phyloP scores from a whole-genome alignment of 306 rosid genomes.

The Rosa rugosa region DNA sequence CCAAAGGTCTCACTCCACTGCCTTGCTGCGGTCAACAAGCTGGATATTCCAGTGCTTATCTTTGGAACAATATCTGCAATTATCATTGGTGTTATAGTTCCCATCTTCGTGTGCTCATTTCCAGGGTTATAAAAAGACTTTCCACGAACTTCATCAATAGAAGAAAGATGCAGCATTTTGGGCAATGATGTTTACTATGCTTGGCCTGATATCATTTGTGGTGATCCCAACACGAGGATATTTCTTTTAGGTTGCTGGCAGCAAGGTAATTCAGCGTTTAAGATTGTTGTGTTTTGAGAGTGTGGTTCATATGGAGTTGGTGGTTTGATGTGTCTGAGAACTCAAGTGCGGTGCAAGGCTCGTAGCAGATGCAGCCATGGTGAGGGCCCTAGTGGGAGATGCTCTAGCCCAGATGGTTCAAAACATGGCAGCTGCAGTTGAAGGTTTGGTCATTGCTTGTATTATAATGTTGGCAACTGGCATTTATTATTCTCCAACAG shows the following conservation, averaged over 20 bases:
- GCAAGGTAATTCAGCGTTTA: conserved; percentile 67
- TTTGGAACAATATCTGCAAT: conserved; percentile 57
- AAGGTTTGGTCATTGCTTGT: conserved; percentile 74
- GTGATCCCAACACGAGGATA: conserved; percentile 47
- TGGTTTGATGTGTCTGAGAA: conserved; percentile 84
- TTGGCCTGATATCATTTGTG: conserved; percentile 52
- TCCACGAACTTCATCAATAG: conserved; percentile 52
- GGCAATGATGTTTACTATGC: conserved; percentile 54
- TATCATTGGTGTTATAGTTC: conserved; percentile 56
- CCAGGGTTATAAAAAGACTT: conserved; percentile 59
- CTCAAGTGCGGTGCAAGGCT: conserved; percentile 87
- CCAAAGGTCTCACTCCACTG: conserved; percentile 56
- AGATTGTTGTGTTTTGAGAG: conserved; percentile 67
- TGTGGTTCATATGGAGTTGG: conserved; percentile 66
- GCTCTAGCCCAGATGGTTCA: conserved; percentile 57
- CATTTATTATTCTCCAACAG: conserved; percentile 55
- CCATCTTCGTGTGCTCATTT: conserved; percentile 57
- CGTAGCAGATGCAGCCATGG: conserved; percentile 74
- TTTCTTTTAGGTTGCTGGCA: conserved; percentile 71
- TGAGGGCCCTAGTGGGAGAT: conserved; percentile 76
- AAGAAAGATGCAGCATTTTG: conserved; percentile 63
- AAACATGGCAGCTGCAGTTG: conserved; percentile 50
- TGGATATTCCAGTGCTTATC: conserved; percentile 73
- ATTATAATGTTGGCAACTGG: conserved; percentile 61
- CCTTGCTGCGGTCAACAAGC: conserved; percentile 80